Evolutionary conservation across 345 rosid genomes (phyloP), one percentile per base, ranked within the genome.

Genomic region (Clausena lansium): DNA sequence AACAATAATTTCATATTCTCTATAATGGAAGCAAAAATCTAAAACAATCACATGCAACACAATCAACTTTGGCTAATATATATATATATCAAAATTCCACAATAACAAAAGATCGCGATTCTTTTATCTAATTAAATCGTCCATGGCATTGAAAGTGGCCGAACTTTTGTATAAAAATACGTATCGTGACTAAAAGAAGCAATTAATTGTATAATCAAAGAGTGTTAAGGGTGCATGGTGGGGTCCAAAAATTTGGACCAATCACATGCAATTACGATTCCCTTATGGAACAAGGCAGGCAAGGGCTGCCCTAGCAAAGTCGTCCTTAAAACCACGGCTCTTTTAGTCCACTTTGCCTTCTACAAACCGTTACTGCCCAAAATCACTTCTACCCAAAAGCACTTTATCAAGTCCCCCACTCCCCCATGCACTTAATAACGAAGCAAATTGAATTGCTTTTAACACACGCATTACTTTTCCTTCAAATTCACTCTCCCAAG

Each of bases 211-310:
- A 25, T 41, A 27, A 27, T 55, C 13, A 25, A 52, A 52, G 57
- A 52, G 57, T 1, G 57, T 52, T 27, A 64, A 54, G 58, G 28
- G 70, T 52, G 41, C 4, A 38, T 72, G 28, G 72, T 63, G 70
- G 81, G 83, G 65, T 15, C 74, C 79, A 38, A 54, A 14, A 41
- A 17, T 68, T 73, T 77, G 85, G 81, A 79, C 81, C 68, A 50
- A 73, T 59, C 87, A 86, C 85, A 74, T 84, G 89, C 76, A 60
- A 77, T 32, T n/a, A 66, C 36, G 67, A 70, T 74, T 77, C 79
- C 83, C 74, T 67, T 70, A 20, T 25, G 59, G 32, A 27, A n/a
- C 62, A 80, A 74, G 85, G 59, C 58, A 76, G 28, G 33, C 22
- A 15, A 6, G 62, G 33, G 6, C 22, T 22, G 2, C 33, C 32